Evolutionary conservation across 2,329 filamentous ascomycete species (phyloP).

Genomic region (Colletotrichum acutatum): DNA sequence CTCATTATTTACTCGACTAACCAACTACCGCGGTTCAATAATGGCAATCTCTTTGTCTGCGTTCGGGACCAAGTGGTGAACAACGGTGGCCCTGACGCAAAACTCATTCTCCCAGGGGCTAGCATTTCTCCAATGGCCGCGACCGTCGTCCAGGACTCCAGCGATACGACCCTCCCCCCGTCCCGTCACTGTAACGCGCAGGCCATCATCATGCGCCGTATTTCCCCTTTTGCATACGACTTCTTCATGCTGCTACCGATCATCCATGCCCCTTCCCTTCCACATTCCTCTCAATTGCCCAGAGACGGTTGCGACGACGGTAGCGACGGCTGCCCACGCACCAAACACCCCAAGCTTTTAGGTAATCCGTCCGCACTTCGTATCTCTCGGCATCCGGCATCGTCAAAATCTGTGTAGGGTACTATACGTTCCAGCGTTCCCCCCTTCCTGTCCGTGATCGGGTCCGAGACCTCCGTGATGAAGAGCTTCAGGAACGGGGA

Average conservation of each 20-base stretch:
- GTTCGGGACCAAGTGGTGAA: background rate
- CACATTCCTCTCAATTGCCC: background rate
- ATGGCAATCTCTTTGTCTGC: conserved; percentile 14
- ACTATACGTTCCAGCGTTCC: background rate
- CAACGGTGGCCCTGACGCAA: background rate
- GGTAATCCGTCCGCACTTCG: background rate
- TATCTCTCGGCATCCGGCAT: background rate
- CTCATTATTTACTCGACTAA: background rate
- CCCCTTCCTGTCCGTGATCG: conserved; percentile 17
- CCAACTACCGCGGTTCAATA: background rate
- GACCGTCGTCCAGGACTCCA: background rate
- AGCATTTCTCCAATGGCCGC: background rate
- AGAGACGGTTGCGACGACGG: too few species aligned
- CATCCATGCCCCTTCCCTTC: background rate
- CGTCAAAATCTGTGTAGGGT: background rate
- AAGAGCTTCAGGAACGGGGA: background rate
- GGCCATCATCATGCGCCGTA: background rate
- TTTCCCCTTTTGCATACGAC: background rate
- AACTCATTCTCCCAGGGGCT: background rate
- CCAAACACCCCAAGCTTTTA: background rate
- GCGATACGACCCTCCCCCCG: background rate
- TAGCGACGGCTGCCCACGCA: background rate
- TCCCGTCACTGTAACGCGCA: background rate
- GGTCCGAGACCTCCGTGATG: conserved; percentile 3
- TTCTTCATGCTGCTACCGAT: background rate